Evolutionary conservation across 371 early-diverging fungal genomes (phyloP).

Genomic region (Mucor sp.): DNA sequence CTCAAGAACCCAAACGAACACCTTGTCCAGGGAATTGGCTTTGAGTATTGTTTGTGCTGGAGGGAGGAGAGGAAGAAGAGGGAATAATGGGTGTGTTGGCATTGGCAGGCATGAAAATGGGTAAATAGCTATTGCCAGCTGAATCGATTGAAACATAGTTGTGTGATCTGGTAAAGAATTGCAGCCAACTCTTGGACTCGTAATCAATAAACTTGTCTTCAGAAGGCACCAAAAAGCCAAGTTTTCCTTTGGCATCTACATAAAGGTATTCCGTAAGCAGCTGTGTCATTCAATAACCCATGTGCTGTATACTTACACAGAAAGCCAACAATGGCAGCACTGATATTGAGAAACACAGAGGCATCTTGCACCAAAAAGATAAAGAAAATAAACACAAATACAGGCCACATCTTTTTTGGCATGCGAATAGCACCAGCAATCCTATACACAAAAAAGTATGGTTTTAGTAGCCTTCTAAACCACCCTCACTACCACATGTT

Average conservation of each 20-base stretch:
- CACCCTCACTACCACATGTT: background rate
- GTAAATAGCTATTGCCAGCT: conserved; percentile 16
- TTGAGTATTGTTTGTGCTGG: background rate
- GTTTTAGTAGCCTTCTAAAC: too few species aligned
- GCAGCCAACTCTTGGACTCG: conserved; percentile 21
- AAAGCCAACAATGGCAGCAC: conserved; percentile 10
- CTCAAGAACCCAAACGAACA: conserved; percentile 17
- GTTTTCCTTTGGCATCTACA: conserved; percentile 18
- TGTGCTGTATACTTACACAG: conserved; percentile 25
- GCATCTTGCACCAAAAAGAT: conserved; percentile 25
- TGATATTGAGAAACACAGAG: conserved; percentile 22
- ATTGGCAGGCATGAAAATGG: conserved; percentile 13
- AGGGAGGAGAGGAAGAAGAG: background rate
- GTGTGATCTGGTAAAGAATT: conserved; percentile 1
- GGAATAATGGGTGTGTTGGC: background rate
- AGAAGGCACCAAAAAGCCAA: conserved; percentile 6
- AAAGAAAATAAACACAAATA: conserved; percentile 24
- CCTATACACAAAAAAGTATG: conserved; percentile 5
- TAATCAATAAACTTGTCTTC: conserved; percentile 15
- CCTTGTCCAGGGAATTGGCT: conserved; percentile 20
- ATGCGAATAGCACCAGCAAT: conserved; percentile 33
- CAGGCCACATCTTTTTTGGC: conserved; percentile 25
- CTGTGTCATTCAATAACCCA: too few species aligned
- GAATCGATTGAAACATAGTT: conserved; percentile 23
- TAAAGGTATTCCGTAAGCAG: background rate